Conservation (phyloP, 1,139 yeast genomes). For the Yamadazyma blattariae region DNA sequence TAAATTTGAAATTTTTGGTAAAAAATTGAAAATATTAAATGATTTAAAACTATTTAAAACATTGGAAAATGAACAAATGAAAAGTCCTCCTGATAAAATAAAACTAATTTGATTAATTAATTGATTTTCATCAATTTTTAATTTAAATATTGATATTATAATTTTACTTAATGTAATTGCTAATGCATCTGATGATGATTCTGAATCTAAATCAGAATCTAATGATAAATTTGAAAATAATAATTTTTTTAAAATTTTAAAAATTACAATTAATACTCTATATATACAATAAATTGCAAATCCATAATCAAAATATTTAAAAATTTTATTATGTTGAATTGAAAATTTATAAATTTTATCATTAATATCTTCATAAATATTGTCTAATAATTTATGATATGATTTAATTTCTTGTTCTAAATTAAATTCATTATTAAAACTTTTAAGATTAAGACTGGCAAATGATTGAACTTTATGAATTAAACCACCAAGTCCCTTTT, state of each 20-base stretch:
- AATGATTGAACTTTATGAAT: conserved; percentile 43
- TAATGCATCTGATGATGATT: conserved; percentile 47
- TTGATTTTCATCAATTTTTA: conserved; percentile 42
- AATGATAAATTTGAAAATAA: conserved; percentile 1
- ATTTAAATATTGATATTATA: conserved; percentile 23
- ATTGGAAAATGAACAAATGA: conserved; percentile 65
- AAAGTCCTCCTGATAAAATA: conserved; percentile 61
- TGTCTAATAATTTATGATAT: conserved; percentile 23
- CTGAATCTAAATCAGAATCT: conserved; percentile 11
- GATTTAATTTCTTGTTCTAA: conserved; percentile 36
- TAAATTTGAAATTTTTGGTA: conserved; percentile 14
- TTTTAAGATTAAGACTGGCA: conserved; percentile 26
- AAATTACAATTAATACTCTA: conserved; percentile 48
- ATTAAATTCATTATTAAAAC: conserved; percentile 25
- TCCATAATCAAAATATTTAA: conserved; percentile 18
- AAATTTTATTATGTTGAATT: conserved; percentile 5
- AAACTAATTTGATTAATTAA: conserved; percentile 65
- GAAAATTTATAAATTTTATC: conserved; percentile 17
- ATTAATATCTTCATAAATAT: conserved; percentile 30
- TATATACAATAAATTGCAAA: conserved; percentile 67
- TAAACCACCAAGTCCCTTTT: conserved; percentile 20
- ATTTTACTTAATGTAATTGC: conserved; percentile 64
- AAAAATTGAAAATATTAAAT: conserved; percentile 26
- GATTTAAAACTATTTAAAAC: conserved; percentile 53
- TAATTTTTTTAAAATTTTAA: conserved; percentile 34